Base-by-base conservation (phyloP, 768 basidiomycete species). In the Leccinum barrowsii region DNA sequence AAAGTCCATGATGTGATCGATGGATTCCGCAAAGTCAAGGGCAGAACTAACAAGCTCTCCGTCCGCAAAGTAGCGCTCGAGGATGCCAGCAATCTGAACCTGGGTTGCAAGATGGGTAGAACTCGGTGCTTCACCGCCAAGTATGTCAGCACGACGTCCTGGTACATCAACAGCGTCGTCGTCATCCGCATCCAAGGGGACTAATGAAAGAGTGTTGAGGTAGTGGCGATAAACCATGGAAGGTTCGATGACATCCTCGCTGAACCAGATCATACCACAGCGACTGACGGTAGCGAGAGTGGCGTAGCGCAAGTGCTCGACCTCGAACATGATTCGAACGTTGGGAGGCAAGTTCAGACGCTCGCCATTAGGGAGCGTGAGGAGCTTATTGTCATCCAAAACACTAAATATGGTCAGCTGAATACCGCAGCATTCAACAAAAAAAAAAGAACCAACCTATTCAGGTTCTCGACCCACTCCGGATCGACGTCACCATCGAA, bases 201-300 rank as follows among this genome's bases (percentile, higher is more conserved):
- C 78, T 2, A 85, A 77, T 0, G 87, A 80, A 26, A 98, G 78
- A 0, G 87, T 87, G 54, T 83, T 80, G 49, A 99, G 83, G 68
- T 98, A 96, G 69, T 98, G 83, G 53, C 83, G 85, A 73, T 90
- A 97, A 17, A 97, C 84, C 97, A 98, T 98, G 1, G 80, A 76
- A 6, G 94, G 86, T 62, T 92, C 89, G 26, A 99, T 85, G 50
- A 97, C 86, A 63, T 98, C 94, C 58, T 98, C 94, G 70, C 94
- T 98, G 78, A 99, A 99, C 97, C 97, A 99, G 66, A 99, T 96
- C 97, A 99, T 99, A 71, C 97, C 97, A 69, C 97, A 99, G 56
- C 97, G 95, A 84, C 94, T 97, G 80, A 99, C 97, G 26, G 97
- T 99, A 15, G 97, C 97, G 55, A 90, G 85, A 4, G 97, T 99